Percentiles rank a stretch among this genome's conserved stretches.
Evolutionary conservation across 345 rosid genomes (phyloP).

Genomic region (Cardiospermum halicacabum): DNA sequence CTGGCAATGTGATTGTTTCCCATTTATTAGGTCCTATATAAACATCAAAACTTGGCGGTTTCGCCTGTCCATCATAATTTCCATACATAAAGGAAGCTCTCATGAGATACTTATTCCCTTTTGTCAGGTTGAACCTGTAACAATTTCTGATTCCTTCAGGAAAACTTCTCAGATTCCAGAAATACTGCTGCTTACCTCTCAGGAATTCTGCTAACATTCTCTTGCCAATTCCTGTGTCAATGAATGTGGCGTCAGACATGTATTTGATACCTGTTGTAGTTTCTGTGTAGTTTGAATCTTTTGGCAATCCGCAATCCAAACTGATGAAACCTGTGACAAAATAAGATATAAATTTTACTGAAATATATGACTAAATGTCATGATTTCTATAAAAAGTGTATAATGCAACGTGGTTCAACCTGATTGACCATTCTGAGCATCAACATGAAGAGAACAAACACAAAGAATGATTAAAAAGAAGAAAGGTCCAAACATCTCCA

Average conservation of each 20-base stretch:
- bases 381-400: too few relatives aligned
- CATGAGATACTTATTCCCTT: slow-evolving; percentile 14
- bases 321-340: slow-evolving; percentile 21
- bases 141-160: slow-evolving; percentile 22
- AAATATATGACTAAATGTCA: too few relatives aligned
- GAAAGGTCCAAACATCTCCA: not conserved
- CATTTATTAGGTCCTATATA: slow-evolving; percentile 17
- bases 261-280: not conserved
- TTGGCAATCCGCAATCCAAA: slow-evolving; percentile 25
- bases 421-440: not conserved
- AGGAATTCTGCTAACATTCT: not conserved
- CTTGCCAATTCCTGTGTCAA: slow-evolving; percentile 6
- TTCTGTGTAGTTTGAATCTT: not conserved
- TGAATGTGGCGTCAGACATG: slow-evolving; percentile 7
- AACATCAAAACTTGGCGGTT: slow-evolving; percentile 14
- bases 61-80: slow-evolving; percentile 15
- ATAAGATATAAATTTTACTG: too few relatives aligned
- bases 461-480: not conserved
- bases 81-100: slow-evolving; percentile 23
- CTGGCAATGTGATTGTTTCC: not conserved
- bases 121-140: not conserved
- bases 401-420: not conserved
- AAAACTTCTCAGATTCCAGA: slow-evolving; percentile 15
- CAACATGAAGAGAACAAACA: not conserved
- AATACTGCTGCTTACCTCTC: not conserved